Evolutionary conservation across 768 basidiomycete genomes (phyloP), one percentile per base, ranked within the genome.

Genomic region (Sistotremastrum suecicum): DNA sequence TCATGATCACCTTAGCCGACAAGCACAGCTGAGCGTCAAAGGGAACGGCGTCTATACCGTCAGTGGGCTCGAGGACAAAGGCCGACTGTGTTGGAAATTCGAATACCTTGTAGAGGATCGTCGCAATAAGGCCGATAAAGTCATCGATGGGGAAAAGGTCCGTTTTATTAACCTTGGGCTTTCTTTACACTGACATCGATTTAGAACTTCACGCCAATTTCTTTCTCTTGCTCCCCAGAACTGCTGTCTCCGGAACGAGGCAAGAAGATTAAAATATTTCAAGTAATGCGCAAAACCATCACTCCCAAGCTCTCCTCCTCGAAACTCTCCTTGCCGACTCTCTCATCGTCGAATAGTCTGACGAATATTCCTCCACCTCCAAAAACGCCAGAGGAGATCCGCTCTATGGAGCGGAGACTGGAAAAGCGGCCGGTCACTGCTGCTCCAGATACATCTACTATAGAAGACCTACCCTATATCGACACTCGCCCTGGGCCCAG

Each of bases 21-120:
- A 87, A 52, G 88, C 84, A 5, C 72, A 72, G 33, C 69, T 91
- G 39, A 65, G 64, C 40, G 63, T 87, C 49, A 85, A 79, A 58
- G 56, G 67, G 2, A 83, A 80, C 45, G 86, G 87, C 0, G 76
- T 86, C 5, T 90, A 87, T 59, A 72, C 71, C 8, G 78, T 89
- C 8, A 70, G 70, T 31, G 87, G 86, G 6, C 66, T 63, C 32
- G 88, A 90, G 57, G 62, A 60, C 3, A 59, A 63, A 32, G 57
- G 58, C 20, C 74, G 70, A 47, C 62, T 85, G 11, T 63, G 64
- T 28, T 90, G 88, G 89, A 74, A 75, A 46, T 81, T 91, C 51
- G 81, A 84, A 46, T 91, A 91, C 57, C 55, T 78, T 33, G 81
- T 91, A 7, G 72, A 74, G 37, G 77, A 85, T 51, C 68, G 75